Evolutionary conservation across 1,139 yeast genomes (phyloP), one percentile per base, ranked within the genome.

Genomic region (Saccharomyces hybrid): DNA sequence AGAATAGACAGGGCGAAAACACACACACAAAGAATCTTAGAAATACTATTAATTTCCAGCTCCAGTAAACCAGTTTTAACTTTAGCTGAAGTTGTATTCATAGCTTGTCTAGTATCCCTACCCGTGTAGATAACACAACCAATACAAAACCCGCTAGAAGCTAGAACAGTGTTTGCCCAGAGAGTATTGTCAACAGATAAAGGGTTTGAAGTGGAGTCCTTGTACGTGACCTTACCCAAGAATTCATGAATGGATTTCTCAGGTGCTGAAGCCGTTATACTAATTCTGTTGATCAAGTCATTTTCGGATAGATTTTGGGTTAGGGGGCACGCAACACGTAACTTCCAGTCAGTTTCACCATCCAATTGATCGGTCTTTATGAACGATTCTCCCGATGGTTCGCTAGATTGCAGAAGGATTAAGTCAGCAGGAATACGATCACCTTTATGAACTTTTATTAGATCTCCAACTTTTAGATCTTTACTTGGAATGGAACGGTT

Each of bases 301-400:
- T 73, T 75, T 28, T 74, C 71, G 0, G 81, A 66, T 50, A 82
- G 64, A 16, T 69, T 64, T 70, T 93, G 98, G 0, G 97, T 88
- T 28, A 83, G 68, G 7, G 83, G 79, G 53, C 83, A 78, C 0
- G 97, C 95, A 32, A 88, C 75, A 62, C 97, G 76, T 55, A 95
- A 76, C 69, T 95, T 95, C 99, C 99, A 95, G 72, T 95, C 99
- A 8, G 99, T 95, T 70, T 95, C 99, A 64, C 99, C 99, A 70
- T 95, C 99, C 53, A 95, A 76, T 70, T 95, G 99, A 73, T 95
- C 99, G 0, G 99, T 95, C 64, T 95, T 87, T 60, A 95, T 88
- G 66, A 95, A 95, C 1, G 93, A 81, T 69, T 93, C 99, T 5
- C 98, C 99, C 6, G 80, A 78, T 1, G 77, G 68, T 65, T 91